Evolutionary conservation across 192 early-diverging fungal species (phyloP).

Genomic region (Coemansia sp.): DNA sequence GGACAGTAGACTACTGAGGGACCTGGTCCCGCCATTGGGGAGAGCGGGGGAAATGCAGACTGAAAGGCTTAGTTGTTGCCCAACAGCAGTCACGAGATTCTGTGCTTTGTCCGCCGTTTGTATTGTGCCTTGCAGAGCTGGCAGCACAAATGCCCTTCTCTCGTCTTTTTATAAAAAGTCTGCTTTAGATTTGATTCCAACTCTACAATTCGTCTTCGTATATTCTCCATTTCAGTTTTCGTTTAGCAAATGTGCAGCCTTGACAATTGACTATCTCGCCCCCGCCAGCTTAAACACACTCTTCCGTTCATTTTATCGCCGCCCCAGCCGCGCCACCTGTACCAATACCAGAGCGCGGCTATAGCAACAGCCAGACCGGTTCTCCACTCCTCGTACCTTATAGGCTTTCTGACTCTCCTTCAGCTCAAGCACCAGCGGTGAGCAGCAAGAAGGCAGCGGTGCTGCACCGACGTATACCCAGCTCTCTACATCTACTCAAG

Average conservation of each 20-base stretch:
- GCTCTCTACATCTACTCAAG: not conserved
- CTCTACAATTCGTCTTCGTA: not conserved
- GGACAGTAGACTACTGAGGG: no score
- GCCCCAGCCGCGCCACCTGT: not conserved
- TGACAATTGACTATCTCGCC: constrained; percentile 38
- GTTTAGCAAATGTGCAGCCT: constrained; percentile 12
- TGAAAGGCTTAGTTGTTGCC: no score
- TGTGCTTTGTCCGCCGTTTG: no score
- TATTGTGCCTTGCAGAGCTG: no score
- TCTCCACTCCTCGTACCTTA: constrained; percentile 10
- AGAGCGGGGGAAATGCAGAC: no score
- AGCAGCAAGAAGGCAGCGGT: not conserved
- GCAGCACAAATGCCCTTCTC: no score
- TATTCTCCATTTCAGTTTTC: not conserved
- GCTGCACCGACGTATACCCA: not conserved
- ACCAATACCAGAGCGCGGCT: not conserved
- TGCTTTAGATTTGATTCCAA: not conserved
- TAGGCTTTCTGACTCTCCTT: constrained; percentile 18
- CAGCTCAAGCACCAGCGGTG: constrained; percentile 17
- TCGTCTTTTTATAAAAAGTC: not conserved
- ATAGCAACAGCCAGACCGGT: not conserved
- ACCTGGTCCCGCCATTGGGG: no score
- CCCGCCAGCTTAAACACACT: not conserved
- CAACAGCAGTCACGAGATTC: no score
- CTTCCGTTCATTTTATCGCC: not conserved